These are phyloP conservation scores for Monosporascus sp. DNA, from an alignment of 2,329 filamentous ascomycete genomes.

Conservation along the genomic window DNA sequence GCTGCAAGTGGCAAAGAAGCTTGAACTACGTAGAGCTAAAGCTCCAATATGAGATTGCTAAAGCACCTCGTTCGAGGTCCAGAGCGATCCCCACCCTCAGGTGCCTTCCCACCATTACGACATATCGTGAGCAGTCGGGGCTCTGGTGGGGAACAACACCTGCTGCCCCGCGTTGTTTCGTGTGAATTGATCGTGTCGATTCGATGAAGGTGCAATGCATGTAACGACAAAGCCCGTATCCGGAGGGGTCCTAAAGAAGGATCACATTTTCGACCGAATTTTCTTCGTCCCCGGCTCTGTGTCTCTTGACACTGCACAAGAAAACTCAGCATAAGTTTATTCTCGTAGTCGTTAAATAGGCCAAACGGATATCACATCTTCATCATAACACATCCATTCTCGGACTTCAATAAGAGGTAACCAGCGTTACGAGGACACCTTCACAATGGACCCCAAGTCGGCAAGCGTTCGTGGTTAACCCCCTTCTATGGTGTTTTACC, in stretches of 20 bases:
- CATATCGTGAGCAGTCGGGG: neutral
- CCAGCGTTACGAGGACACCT: neutral
- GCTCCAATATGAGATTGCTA: too few relatives aligned
- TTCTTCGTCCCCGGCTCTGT: neutral
- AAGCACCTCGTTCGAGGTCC: too few relatives aligned
- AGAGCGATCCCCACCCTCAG: neutral
- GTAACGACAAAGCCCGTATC: too few relatives aligned
- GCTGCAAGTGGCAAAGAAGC: neutral
- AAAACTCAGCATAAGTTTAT: too few relatives aligned
- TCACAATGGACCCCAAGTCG: slow-evolving; percentile 20
- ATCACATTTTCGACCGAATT: neutral
- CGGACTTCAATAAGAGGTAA: neutral
- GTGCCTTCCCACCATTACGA: neutral
- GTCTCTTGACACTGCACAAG: too few relatives aligned
- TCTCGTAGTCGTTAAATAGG: too few relatives aligned
- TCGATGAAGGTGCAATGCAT: neutral
- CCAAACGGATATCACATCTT: too few relatives aligned
- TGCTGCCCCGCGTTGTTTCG: neutral
- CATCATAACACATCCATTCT: too few relatives aligned
- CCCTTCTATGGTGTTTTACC: neutral
- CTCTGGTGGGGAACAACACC: neutral
- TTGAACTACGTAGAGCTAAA: too few relatives aligned
- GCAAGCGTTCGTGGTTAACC: slow-evolving; percentile 16
- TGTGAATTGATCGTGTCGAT: neutral
- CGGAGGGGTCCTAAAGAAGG: too few relatives aligned